Base-by-base conservation (phyloP, 257 asterid genomes). In the Gentiana dahurica region DNA sequence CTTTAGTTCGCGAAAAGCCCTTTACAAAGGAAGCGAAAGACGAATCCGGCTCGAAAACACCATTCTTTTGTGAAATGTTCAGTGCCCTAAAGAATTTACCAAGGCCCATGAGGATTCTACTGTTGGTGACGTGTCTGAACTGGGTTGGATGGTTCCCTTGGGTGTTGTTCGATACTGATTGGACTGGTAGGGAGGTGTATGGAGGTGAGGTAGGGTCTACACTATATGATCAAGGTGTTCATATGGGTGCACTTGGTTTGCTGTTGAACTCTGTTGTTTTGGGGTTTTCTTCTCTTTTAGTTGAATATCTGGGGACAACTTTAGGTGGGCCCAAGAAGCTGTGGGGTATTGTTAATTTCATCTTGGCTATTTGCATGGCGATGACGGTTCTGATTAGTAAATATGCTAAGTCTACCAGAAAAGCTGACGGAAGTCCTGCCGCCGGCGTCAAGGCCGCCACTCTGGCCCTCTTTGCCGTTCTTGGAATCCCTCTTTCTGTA, bases 401-500 rank as follows among this genome's bases (percentile, higher is more conserved):
- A 63, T 1, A 64, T 61, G 96, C 98, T 0, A 55, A 85, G 38
- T 74, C 77, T 36, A 38, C 79, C 0, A 81, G 92, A 43, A 65
- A n/a, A 7, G 8, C 71, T 45, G 24, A 10, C 48, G 70, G 67
- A 39, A 49, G 61, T 3, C 98, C 98, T 24, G 54, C 53, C 0
- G 3, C 55, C 1, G 81, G 92, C 11, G 72, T 87, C 5, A 75
- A 79, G 67, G 61, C 65, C 0, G 95, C 88, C 5, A 82, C 96
- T 12, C 53, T 85, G 84, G n/a, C 73, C 5, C 80, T 91, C 52
- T 91, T 91, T 37, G 66, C 90, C 1, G 75, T 76, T 47, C 83
- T 91, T 51, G 98, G 98, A 52, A 70, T 91, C 53, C 98, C 98
- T 60, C 83, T 81, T 0, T 69, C 98, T 44, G 98, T 85, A 9